Conservation (phyloP, 2,329 filamentous ascomycete genomes). For the Colletotrichum tropicicola region DNA sequence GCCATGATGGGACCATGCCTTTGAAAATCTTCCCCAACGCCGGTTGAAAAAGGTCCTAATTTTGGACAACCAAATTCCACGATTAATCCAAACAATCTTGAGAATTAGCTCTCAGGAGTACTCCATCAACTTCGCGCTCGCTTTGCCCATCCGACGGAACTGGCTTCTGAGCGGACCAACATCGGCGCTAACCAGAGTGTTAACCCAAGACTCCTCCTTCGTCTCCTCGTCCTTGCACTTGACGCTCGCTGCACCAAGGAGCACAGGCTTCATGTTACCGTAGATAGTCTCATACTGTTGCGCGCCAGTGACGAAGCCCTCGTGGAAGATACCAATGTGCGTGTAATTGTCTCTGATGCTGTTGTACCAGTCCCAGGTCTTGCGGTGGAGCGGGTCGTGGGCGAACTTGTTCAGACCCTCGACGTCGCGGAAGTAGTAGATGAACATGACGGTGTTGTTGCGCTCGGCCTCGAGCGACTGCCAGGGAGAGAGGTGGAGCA, state of each 20-base stretch:
- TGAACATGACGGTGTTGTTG: conserved; percentile 48
- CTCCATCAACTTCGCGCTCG: conserved; percentile 9
- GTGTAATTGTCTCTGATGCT: conserved; percentile 41
- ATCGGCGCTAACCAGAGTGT: conserved; percentile 44
- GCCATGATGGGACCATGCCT: too few relatives aligned
- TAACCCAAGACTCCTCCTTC: conserved; percentile 41
- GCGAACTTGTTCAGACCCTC: conserved; percentile 62
- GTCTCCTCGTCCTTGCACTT: conserved; percentile 32
- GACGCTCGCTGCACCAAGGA: conserved; percentile 44
- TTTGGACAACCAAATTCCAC: not conserved
- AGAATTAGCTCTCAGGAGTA: not conserved
- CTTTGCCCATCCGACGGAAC: conserved; percentile 40
- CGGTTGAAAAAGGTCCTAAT: not conserved
- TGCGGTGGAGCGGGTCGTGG: conserved; percentile 55
- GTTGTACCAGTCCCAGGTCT: conserved; percentile 58
- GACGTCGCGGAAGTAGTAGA: conserved; percentile 61
- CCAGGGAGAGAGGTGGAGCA: conserved; percentile 55
- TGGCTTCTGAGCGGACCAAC: conserved; percentile 43
- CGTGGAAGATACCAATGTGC: conserved; percentile 63
- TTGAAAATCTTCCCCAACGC: too few relatives aligned
- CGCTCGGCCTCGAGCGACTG: conserved; percentile 44
- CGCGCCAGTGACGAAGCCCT: conserved; percentile 56
- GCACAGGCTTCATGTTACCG: conserved; percentile 48
- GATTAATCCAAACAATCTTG: not conserved
- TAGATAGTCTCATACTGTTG: conserved; percentile 62